Evolutionary conservation across 2,329 filamentous ascomycete species (phyloP).

Genomic region (Didymella exigua): DNA sequence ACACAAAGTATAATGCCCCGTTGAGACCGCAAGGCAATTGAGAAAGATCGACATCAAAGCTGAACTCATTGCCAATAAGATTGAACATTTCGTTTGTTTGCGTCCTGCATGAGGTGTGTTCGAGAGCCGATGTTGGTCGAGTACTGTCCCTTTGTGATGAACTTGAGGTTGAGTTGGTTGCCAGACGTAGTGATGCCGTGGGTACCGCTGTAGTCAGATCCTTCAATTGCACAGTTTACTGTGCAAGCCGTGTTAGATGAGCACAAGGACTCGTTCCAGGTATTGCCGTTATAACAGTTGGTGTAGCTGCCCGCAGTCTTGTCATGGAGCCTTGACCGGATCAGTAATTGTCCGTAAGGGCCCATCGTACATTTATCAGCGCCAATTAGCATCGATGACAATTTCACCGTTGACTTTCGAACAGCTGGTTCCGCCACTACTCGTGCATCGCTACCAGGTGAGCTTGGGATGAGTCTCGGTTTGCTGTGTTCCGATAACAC

Average conservation of each 20-base stretch:
- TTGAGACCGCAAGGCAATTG: slow-evolving; percentile 72
- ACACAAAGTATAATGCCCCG: slow-evolving; percentile 57
- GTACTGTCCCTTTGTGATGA: slow-evolving; percentile 58
- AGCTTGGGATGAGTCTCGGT: slow-evolving; percentile 49
- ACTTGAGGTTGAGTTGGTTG: slow-evolving; percentile 59
- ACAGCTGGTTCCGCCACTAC: slow-evolving; percentile 42
- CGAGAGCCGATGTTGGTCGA: slow-evolving; percentile 48
- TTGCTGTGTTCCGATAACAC: slow-evolving; percentile 33
- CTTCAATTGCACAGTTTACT: slow-evolving; percentile 47
- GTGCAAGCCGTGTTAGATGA: slow-evolving; percentile 40
- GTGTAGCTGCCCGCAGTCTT: slow-evolving; percentile 44
- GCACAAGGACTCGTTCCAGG: slow-evolving; percentile 48
- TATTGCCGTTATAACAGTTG: slow-evolving; percentile 48
- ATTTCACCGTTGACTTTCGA: slow-evolving; percentile 42
- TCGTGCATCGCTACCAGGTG: slow-evolving; percentile 46
- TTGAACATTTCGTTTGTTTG: slow-evolving; percentile 45
- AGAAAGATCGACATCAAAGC: slow-evolving; percentile 56
- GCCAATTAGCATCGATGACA: slow-evolving; percentile 54
- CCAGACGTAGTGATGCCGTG: slow-evolving; percentile 59
- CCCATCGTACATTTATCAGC: slow-evolving; percentile 28
- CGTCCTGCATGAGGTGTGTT: slow-evolving; percentile 44
- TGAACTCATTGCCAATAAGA: slow-evolving; percentile 46
- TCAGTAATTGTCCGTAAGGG: background rate
- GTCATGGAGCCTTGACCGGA: slow-evolving; percentile 42
- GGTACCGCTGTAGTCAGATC: slow-evolving; percentile 45